These are phyloP conservation scores for Mycena filopes DNA, from an alignment of 768 basidiomycete species.

Conservation along the genomic window DNA sequence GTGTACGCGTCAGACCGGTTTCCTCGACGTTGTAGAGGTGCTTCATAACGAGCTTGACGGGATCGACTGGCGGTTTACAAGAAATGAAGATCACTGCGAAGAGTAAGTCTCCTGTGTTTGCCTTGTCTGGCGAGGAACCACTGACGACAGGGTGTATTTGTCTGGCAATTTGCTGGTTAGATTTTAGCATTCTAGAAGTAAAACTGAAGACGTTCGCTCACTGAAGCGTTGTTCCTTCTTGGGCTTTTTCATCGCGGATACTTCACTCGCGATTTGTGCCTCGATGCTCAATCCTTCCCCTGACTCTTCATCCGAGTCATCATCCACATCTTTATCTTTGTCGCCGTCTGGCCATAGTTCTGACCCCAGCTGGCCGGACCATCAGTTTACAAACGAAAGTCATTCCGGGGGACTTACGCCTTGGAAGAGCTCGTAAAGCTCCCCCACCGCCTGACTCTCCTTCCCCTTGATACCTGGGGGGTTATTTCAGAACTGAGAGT, in stretches of 20 bases:
- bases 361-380: constrained; percentile 64
- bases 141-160: constrained; percentile 83
- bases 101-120: constrained; percentile 2
- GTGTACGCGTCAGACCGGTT: constrained; percentile 73
- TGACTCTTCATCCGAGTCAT: constrained; percentile 47
- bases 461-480: constrained; percentile 75
- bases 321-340: constrained; percentile 31
- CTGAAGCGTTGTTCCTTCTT: constrained; percentile 73
- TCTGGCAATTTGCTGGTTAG: constrained; percentile 74
- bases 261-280: constrained; percentile 75
- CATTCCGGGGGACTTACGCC: constrained; percentile 58
- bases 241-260: constrained; percentile 76
- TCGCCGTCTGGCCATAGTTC: constrained; percentile 73
- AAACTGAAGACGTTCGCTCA: constrained; percentile 42
- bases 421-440: constrained; percentile 83
- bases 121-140: neutral
- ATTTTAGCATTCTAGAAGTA: constrained; percentile 10
- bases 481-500: neutral
- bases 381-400: neutral
- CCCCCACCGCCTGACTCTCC: constrained; percentile 80
- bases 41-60: constrained; percentile 72
- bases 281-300: constrained; percentile 67
- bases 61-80: constrained; percentile 81
- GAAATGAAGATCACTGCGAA: constrained; percentile 79
- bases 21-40: constrained; percentile 70